Percentiles rank a stretch among this genome's conserved stretches.
Evolutionary conservation across 2,329 filamentous ascomycete species (phyloP).

Genomic region (Capronia americana): DNA sequence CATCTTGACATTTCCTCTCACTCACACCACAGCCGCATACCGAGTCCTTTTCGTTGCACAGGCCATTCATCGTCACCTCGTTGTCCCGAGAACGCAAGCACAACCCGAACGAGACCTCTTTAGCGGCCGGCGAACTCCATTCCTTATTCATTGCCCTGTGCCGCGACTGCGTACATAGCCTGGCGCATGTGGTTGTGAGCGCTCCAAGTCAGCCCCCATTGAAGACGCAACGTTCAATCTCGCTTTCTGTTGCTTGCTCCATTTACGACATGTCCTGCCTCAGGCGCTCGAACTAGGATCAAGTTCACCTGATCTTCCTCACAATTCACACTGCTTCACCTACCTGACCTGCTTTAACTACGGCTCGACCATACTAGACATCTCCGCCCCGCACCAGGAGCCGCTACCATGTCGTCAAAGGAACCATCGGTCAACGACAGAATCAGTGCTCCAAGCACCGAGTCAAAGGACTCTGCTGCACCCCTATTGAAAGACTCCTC

Average conservation of each 20-base stretch:
- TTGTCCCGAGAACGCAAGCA: conserved; percentile 17
- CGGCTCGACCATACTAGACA: conserved; percentile 4
- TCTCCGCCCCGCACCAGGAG: not conserved
- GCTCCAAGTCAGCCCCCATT: conserved; percentile 14
- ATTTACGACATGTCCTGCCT: conserved; percentile 20
- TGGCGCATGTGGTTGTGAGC: conserved; percentile 16
- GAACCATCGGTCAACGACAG: conserved; percentile 31
- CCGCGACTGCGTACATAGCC: conserved; percentile 12
- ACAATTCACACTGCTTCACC: not conserved
- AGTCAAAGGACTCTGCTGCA: conserved; percentile 36
- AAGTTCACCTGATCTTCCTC: conserved; percentile 5
- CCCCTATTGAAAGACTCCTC: conserved; percentile 30
- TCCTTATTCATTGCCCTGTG: not conserved
- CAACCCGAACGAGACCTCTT: not conserved
- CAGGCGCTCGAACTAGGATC: conserved; percentile 7
- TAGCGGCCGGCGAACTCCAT: conserved; percentile 6
- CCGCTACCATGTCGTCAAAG: conserved; percentile 26
- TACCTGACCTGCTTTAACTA: not conserved
- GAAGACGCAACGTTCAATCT: conserved; percentile 10
- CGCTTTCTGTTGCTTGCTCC: conserved; percentile 9
- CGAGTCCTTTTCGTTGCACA: conserved; percentile 26
- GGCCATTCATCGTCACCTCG: conserved; percentile 19
- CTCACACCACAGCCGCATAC: conserved; percentile 14
- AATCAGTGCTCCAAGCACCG: conserved; percentile 32
- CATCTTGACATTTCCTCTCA: conserved; percentile 11